phyloP scores from a whole-genome alignment of 73 alveolate species.

The Symbiodinium pilosum region DNA sequence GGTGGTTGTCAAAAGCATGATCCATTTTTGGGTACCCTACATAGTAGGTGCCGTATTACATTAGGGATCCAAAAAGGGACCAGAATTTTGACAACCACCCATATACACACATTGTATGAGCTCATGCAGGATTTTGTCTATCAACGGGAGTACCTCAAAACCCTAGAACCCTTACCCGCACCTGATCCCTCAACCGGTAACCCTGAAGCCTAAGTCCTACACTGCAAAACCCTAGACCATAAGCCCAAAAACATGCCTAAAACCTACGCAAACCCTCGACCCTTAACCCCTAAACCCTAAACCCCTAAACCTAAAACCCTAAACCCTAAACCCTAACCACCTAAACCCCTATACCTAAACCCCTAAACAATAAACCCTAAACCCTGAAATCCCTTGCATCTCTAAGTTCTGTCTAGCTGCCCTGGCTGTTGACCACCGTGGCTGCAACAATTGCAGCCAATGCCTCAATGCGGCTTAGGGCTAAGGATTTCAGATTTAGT shows the following conservation, averaged over 20 bases:
- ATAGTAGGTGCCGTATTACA: too few species aligned
- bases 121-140: too few species aligned
- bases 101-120: too few species aligned
- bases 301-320: not conserved
- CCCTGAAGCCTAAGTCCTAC: not conserved
- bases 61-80: too few species aligned
- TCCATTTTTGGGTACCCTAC: too few species aligned
- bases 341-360: not conserved
- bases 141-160: not conserved
- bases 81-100: too few species aligned
- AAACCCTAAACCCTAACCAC: not conserved
- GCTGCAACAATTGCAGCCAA: constrained; percentile 91
- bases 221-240: not conserved
- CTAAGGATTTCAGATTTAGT: too few species aligned
- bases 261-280: too few species aligned
- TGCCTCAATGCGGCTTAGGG: not conserved
- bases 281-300: too few species aligned
- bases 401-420: not conserved
- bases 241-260: not conserved
- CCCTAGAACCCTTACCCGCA: not conserved
- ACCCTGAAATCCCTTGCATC: not conserved
- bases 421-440: constrained; percentile 18
- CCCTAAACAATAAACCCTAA: not conserved
- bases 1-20: too few species aligned
- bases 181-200: too few species aligned